phyloP scores from a whole-genome alignment of 345 rosid species.

The Brassica rapa region DNA sequence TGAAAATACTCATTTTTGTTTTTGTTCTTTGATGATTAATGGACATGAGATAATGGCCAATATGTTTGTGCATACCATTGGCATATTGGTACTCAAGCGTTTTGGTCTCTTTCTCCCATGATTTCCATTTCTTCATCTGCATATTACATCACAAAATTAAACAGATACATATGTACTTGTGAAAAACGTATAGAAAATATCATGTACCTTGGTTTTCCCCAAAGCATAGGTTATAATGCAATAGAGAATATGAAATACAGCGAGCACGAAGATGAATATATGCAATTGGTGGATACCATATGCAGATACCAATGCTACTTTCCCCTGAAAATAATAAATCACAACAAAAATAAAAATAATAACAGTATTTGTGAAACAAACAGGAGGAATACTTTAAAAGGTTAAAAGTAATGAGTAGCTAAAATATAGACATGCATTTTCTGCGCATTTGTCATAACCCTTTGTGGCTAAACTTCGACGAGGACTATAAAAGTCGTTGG shows the following conservation, averaged over 20 bases:
- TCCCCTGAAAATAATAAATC: not conserved
- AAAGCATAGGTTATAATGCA: conserved; percentile 60
- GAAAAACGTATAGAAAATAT: conserved; percentile 1
- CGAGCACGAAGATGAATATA: not conserved
- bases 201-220: conserved; percentile 69
- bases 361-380: not conserved
- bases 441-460: conserved; percentile 46
- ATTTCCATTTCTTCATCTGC: conserved; percentile 91
- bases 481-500: conserved; percentile 25
- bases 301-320: not conserved
- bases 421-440: conserved; percentile 37
- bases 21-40: not conserved
- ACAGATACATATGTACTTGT: not conserved
- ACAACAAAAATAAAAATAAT: not conserved
- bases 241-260: conserved; percentile 53
- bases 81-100: conserved; percentile 75
- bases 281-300: not conserved
- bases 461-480: conserved; percentile 53
- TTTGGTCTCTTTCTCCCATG: conserved; percentile 85
- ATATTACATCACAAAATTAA: not conserved
- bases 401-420: not conserved
- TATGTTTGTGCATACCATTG: conserved; percentile 54
- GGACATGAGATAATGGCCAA: not conserved
- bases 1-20: not conserved
- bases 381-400: not conserved